phyloP scores from a whole-genome alignment of 352 stramenopile species.

The Plasmopara halstedii region DNA sequence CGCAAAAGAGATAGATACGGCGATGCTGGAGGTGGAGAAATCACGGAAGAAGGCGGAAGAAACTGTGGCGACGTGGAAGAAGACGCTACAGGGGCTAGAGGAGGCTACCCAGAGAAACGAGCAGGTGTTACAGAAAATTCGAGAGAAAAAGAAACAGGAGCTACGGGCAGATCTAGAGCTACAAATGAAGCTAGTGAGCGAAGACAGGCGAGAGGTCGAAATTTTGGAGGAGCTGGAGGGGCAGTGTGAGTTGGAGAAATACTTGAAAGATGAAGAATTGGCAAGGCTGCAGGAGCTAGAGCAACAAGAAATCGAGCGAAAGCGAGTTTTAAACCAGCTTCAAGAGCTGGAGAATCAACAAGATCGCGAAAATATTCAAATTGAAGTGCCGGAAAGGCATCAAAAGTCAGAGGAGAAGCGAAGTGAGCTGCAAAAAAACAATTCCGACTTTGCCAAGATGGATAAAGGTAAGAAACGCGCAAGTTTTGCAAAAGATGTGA shows the following conservation, averaged over 20 bases:
- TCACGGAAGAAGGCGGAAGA: slow-evolving; percentile 2
- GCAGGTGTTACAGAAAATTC: slow-evolving; percentile 4
- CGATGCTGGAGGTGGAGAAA: slow-evolving; percentile 3
- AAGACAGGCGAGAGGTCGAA: slow-evolving; percentile 3
- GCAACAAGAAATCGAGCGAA: not conserved
- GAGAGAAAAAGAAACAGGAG: not conserved
- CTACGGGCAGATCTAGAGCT: slow-evolving; percentile 1
- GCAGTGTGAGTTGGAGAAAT: slow-evolving; percentile 1
- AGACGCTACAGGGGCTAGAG: slow-evolving; percentile 13
- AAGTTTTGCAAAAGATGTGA: slow-evolving; percentile 2
- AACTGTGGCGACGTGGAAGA: slow-evolving; percentile 13
- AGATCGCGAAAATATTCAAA: not conserved
- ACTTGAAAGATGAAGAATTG: slow-evolving; percentile 5
- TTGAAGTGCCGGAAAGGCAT: not conserved
- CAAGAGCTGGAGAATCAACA: slow-evolving; percentile 1
- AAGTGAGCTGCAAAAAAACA: slow-evolving; percentile 1
- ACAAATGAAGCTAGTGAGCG: not conserved
- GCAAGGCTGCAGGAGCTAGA: slow-evolving; percentile 4
- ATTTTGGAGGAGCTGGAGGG: slow-evolving; percentile 9
- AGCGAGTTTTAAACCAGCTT: slow-evolving; percentile 2
- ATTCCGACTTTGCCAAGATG: not conserved
- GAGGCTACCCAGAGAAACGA: slow-evolving; percentile 15
- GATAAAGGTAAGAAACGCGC: not conserved
- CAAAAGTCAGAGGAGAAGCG: slow-evolving; percentile 1
- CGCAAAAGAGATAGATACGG: slow-evolving; percentile 5